A percentile compares a stretch with the other conserved stretches of the same genome.
Conservation (phyloP, 2,329 filamentous ascomycete species). For the Fusarium succisae region DNA sequence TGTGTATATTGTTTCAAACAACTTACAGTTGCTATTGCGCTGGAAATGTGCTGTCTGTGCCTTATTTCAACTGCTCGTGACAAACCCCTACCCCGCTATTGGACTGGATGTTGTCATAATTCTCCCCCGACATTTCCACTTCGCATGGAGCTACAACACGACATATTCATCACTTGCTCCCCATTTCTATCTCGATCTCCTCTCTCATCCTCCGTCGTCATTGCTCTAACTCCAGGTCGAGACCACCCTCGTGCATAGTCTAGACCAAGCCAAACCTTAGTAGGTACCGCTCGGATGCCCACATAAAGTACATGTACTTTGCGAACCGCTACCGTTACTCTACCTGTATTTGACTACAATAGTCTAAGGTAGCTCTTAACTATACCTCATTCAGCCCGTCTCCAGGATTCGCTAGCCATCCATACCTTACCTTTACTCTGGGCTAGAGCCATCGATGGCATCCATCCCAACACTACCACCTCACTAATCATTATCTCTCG, state of each 20-base stretch:
- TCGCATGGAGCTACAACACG: not conserved
- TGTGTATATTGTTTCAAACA: not conserved
- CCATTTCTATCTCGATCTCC: not conserved
- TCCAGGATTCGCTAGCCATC: slow-evolving; percentile 34
- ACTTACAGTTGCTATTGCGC: not conserved
- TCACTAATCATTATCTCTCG: slow-evolving; percentile 26
- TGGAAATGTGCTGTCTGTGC: slow-evolving; percentile 1
- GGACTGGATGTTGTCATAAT: slow-evolving; percentile 22
- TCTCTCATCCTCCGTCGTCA: slow-evolving; percentile 19
- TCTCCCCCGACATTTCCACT: not conserved
- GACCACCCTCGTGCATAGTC: slow-evolving; percentile 17
- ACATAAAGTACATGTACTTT: slow-evolving; percentile 27
- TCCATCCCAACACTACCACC: slow-evolving; percentile 21
- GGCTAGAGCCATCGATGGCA: slow-evolving; percentile 1
- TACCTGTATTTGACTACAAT: slow-evolving; percentile 3
- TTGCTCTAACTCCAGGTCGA: slow-evolving; percentile 21
- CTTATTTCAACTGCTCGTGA: slow-evolving; percentile 13
- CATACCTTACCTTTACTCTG: not conserved
- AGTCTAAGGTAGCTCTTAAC: slow-evolving; percentile 11
- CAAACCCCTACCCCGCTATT: slow-evolving; percentile 30
- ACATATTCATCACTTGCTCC: not conserved
- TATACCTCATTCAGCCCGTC: slow-evolving; percentile 32
- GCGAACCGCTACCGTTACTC: slow-evolving; percentile 21
- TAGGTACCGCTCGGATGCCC: slow-evolving; percentile 7
- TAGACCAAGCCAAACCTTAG: slow-evolving; percentile 8